Evolutionary conservation across 306 rosid species (phyloP).

Genomic region (Cicer arietinum): DNA sequence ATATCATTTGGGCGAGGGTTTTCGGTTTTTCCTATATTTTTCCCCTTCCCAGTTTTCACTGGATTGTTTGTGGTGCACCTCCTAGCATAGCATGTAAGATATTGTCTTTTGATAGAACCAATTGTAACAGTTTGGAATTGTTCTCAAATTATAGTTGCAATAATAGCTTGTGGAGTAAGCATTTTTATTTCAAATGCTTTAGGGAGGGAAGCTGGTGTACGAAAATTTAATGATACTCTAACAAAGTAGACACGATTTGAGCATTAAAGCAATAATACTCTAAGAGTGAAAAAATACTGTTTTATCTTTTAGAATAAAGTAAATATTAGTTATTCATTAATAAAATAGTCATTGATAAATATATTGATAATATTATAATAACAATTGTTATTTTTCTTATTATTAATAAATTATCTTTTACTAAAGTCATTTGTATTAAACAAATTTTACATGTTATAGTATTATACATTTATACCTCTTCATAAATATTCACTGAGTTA

Average conservation of each 20-base stretch:
- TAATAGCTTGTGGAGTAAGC: conserved; percentile 50
- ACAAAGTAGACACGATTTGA: not conserved
- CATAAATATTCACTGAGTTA: too few relatives aligned
- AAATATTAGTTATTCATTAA: too few relatives aligned
- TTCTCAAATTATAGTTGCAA: conserved; percentile 51
- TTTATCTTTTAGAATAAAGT: not conserved
- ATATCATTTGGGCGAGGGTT: conserved; percentile 58
- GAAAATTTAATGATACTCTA: not conserved
- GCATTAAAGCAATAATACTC: not conserved
- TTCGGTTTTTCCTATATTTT: conserved; percentile 49
- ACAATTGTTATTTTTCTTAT: too few relatives aligned
- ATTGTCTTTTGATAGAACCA: conserved; percentile 51
- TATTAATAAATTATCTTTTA: too few relatives aligned
- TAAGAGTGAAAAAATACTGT: not conserved
- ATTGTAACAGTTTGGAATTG: conserved; percentile 55
- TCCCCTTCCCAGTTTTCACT: conserved; percentile 56
- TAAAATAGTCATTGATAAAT: too few relatives aligned
- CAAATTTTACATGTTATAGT: too few relatives aligned
- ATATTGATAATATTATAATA: too few relatives aligned
- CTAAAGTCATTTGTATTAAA: too few relatives aligned
- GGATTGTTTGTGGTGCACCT: conserved; percentile 53
- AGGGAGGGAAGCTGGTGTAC: not conserved
- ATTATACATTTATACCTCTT: too few relatives aligned
- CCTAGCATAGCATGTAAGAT: conserved; percentile 57
- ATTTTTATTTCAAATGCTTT: conserved; percentile 33